A percentile compares a stretch with the other conserved stretches of the same genome.
Evolutionary conservation across 2,329 filamentous ascomycete species (phyloP).

Genomic region (Ascochyta fabae): DNA sequence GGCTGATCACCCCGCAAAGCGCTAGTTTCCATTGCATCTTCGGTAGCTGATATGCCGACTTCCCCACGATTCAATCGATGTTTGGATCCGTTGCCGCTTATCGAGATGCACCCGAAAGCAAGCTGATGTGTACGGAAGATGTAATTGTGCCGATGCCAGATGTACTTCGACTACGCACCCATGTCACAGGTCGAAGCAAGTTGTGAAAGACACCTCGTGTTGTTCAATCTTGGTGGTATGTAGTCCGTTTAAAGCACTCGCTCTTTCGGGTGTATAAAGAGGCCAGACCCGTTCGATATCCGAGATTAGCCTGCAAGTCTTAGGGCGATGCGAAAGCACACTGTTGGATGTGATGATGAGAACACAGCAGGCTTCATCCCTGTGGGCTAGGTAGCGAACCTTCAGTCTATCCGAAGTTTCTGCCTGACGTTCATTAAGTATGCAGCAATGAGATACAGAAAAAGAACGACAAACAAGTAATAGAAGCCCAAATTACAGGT

Average conservation of each 20-base stretch:
- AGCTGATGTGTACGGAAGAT: not conserved
- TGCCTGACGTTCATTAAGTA: no score
- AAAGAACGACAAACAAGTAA: no score
- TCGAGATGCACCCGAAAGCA: not conserved
- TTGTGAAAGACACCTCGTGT: no score
- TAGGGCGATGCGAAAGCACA: not conserved
- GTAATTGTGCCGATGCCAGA: no score
- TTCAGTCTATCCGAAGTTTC: no score
- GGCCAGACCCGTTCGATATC: not conserved
- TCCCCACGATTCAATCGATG: not conserved
- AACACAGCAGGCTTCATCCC: not conserved
- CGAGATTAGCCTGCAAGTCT: not conserved
- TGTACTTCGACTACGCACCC: no score
- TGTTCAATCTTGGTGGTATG: no score
- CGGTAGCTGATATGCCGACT: slow-evolving; percentile 9
- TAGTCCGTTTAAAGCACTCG: no score
- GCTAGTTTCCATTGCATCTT: not conserved
- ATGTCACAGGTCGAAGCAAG: no score
- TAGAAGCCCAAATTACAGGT: no score
- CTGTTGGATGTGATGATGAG: not conserved
- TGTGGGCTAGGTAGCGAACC: not conserved
- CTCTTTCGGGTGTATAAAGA: no score
- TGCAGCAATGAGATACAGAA: no score
- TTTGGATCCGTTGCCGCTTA: not conserved
- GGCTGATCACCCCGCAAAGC: slow-evolving; percentile 16